A percentile compares a stretch with the other conserved stretches of the same genome.
These are phyloP conservation scores for Solidago caesia DNA, from an alignment of 129 eudicot species.

Conservation along the genomic window DNA sequence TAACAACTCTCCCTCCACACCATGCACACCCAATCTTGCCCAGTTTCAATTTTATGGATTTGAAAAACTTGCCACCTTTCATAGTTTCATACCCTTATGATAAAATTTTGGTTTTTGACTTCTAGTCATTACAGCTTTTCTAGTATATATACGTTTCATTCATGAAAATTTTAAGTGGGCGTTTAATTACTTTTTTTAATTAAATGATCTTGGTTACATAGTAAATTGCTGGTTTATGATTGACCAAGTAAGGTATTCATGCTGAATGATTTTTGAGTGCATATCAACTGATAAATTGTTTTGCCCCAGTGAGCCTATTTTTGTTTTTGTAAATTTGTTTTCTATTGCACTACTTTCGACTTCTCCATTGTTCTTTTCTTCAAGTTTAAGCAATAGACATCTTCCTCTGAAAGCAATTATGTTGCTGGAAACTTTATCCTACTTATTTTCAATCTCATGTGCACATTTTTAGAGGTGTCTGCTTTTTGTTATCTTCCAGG, in stretches of 20 bases:
- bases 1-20: constrained; percentile 30
- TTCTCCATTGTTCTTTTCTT: neutral
- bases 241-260: neutral
- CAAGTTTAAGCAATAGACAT: neutral
- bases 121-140: neutral
- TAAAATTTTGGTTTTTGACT: neutral
- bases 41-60: neutral
- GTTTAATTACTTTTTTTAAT: neutral
- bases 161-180: neutral
- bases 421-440: neutral
- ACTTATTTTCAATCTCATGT: neutral
- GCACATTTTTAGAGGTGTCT: neutral
- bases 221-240: neutral
- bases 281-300: neutral
- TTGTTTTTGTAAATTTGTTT: neutral
- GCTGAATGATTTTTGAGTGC: neutral
- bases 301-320: neutral
- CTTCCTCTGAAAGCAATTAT: neutral
- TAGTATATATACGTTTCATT: neutral
- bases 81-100: neutral
- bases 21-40: constrained; percentile 10
- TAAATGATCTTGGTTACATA: neutral
- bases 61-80: neutral
- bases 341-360: neutral
- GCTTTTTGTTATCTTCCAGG: too few relatives aligned